Percentiles rank a stretch among this genome's conserved stretches.
These are phyloP conservation scores for Camelina neglecta DNA, from an alignment of 345 rosid species.

Conservation along the genomic window DNA sequence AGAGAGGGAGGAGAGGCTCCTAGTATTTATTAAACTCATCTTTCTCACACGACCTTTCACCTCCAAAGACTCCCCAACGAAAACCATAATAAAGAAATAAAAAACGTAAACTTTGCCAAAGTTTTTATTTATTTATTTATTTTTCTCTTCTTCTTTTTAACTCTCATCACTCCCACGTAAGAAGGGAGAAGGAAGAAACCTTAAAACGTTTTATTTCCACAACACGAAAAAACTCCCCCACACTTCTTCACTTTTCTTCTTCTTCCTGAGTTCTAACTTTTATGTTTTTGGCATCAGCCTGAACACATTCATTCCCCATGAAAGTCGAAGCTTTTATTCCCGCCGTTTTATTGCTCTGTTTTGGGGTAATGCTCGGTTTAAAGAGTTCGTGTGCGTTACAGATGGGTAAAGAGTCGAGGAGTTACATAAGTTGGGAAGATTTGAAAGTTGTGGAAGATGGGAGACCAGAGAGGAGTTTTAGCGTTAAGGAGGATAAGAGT, in stretches of 20 bases:
- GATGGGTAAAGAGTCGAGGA: conserved; percentile 31
- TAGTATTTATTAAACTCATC: conserved; percentile 59
- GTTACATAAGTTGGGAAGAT: conserved; percentile 80
- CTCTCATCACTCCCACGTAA: conserved; percentile 30
- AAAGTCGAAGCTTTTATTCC: conserved; percentile 35
- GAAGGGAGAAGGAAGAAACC: conserved; percentile 17
- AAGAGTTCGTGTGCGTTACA: conserved; percentile 26
- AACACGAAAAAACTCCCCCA: conserved; percentile 21
- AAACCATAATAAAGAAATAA: not conserved
- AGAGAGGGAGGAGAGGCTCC: conserved; percentile 47
- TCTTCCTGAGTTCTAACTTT: not conserved
- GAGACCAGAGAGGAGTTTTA: conserved; percentile 7
- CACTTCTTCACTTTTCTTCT: conserved; percentile 22
- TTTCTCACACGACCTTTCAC: conserved; percentile 57
- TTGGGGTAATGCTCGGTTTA: conserved; percentile 7
- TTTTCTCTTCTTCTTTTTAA: not conserved
- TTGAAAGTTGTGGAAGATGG: conserved; percentile 51
- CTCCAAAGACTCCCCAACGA: conserved; percentile 24
- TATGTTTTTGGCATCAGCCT: not conserved
- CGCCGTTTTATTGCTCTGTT: conserved; percentile 35
- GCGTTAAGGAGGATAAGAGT: conserved; percentile 7
- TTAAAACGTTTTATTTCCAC: conserved; percentile 32
- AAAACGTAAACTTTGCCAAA: conserved; percentile 40
- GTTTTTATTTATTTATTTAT: not conserved
- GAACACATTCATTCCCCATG: conserved; percentile 30